phyloP scores from a whole-genome alignment of 148 eudicot species.

The Vaccinium darrowii region DNA sequence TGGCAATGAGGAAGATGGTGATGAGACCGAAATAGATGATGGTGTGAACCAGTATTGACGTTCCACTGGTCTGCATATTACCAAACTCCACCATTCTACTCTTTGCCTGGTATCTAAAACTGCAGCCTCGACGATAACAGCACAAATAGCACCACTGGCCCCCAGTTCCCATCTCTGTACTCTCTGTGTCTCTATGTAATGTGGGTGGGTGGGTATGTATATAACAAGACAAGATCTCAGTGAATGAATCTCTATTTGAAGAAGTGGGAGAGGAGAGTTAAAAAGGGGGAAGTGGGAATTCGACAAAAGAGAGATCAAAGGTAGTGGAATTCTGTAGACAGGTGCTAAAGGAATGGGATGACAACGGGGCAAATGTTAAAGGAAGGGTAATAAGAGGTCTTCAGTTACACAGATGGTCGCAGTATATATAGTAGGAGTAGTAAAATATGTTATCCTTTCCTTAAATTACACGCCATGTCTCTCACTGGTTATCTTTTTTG shows the following conservation, averaged over 20 bases:
- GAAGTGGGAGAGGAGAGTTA: no score
- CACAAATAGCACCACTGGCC: conserved; percentile 52
- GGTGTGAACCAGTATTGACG: conserved; percentile 45
- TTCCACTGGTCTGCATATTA: conserved; percentile 42
- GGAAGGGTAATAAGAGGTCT: neutral
- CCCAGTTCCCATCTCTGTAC: conserved; percentile 45
- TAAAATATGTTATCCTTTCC: neutral
- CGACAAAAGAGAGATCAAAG: neutral
- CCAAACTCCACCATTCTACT: conserved; percentile 39
- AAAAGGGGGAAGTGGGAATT: no score
- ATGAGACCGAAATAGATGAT: conserved; percentile 45
- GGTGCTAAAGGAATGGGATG: neutral
- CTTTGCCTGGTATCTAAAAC: conserved; percentile 47
- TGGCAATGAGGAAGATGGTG: conserved; percentile 47
- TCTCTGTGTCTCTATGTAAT: neutral
- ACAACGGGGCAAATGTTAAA: neutral
- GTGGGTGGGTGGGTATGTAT: no score
- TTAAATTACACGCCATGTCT: no score
- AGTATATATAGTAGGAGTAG: neutral
- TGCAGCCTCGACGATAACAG: conserved; percentile 45
- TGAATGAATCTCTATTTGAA: no score
- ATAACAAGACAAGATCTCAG: no score
- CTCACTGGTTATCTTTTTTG: no score
- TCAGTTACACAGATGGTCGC: neutral
- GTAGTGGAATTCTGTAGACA: neutral